Evolutionary conservation across 2,329 filamentous ascomycete genomes (phyloP), one percentile per base, ranked within the genome.

Genomic region (Cladosporium sp.): DNA sequence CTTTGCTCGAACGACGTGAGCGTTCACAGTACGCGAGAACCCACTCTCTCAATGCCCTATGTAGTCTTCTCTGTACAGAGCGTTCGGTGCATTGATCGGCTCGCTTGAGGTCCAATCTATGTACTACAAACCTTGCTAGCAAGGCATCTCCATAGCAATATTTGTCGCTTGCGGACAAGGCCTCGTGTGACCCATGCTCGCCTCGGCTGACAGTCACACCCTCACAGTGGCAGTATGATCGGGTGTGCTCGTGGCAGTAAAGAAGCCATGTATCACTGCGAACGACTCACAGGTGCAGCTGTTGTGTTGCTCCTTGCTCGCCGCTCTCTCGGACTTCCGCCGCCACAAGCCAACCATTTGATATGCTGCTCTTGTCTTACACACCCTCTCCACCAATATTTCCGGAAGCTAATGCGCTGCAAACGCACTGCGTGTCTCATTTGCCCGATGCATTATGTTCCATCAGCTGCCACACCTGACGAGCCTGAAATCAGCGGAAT

Each of bases 301-400:
- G 50, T 53, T 53, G 52, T 55, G 52, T 5, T 55, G 28, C 16
- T 29, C 31, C 52, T 18, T 33, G 44, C 59, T 59, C 56, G 56
- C 56, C 26, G 26, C 28, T 31, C 28, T n/a, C 29, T 55, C 52
- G 52, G 52, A 33, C 35, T 12, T 57, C 55, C 55, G 55, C 55
- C 14, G 29, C 31, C 28, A 33, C 16, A 21, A 14, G 6, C 23
- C 29, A 28, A 29, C 50, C 50, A 31, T 28, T 31, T 5, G 52
- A 29, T 53, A 53, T 53, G 28, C 49, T 56, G 29, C 40, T 33
- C 28, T n/a, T 63, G 61, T 63, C 61, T 63, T 52, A 63, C 61
- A 40, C 49, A 23, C 23, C 14, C 35, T 56, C 35, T 56, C 59
- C 59, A 62, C 59, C 46, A 52, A 62, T 62, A 40, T 55, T 12